phyloP scores from a whole-genome alignment of 2,329 filamentous ascomycete genomes.

The Lachnum nothofagi region DNA sequence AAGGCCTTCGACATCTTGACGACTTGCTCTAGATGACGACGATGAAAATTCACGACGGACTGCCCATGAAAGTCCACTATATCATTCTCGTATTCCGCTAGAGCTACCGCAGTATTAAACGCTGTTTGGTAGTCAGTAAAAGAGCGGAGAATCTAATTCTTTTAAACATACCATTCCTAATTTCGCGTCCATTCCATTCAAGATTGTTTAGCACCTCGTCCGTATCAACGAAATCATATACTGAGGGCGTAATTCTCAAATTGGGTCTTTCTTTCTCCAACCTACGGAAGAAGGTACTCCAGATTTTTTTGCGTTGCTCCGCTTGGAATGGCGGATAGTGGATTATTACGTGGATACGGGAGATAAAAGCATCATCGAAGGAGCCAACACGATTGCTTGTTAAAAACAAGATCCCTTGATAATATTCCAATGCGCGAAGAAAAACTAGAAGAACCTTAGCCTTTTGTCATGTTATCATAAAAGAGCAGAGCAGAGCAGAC shows the following conservation, averaged over 20 bases:
- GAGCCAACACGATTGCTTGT: constrained; percentile 37
- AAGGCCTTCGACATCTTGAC: too few relatives aligned
- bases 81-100: too few relatives aligned
- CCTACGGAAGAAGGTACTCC: constrained; percentile 19
- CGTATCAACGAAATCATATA: too few relatives aligned
- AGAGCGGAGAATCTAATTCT: too few relatives aligned
- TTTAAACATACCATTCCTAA: constrained; percentile 30
- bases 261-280: constrained; percentile 6
- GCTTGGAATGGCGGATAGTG: constrained; percentile 25
- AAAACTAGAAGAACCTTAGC: constrained; percentile 21
- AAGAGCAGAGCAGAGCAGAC: background rate
- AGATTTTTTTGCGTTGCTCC: constrained; percentile 24
- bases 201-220: constrained; percentile 2
- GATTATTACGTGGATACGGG: constrained; percentile 33
- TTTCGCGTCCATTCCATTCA: constrained; percentile 31
- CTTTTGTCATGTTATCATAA: background rate
- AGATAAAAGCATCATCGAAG: constrained; percentile 37
- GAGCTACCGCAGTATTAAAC: too few relatives aligned
- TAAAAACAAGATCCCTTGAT: constrained; percentile 38
- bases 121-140: too few relatives aligned
- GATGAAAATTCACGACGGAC: too few relatives aligned
- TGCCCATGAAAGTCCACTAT: too few relatives aligned
- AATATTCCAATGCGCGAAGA: constrained; percentile 38
- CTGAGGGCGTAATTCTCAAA: background rate
- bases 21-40: too few relatives aligned